Evolutionary conservation across 177 flowering plant genomes (phyloP), one percentile per base, ranked within the genome.

Genomic region (Vitis hybrid): DNA sequence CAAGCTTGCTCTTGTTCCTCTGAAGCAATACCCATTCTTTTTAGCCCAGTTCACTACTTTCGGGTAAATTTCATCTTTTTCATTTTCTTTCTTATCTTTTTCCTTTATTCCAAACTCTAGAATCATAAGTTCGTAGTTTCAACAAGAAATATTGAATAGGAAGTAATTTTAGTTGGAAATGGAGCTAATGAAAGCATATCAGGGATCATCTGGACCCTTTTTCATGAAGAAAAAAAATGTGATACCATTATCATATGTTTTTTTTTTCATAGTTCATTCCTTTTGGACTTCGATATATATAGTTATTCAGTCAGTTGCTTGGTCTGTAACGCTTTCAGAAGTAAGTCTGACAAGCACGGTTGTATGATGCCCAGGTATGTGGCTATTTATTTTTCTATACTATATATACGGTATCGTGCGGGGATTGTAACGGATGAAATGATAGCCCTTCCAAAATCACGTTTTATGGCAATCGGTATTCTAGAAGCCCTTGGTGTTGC

Each of bases 1-100:
- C 82, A 93, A 91, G 77, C 95, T 93, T 19, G 98, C 98, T 18
- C 94, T 93, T 66, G 97, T 93, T 70, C 98, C 98, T 11, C 86
- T 93, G 94, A 86, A 90, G 75, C 70, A 90, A 26, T 88, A 84
- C 69, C 98, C 98, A 10, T 91, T 93, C 78, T 93, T 93, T 69
- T 70, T 91, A 57, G 98, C 98, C 53, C 98, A 91, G 74, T 71
- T 91, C 77, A 86, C 84, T 31, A 90, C 98, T 22, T 91, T 91
- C 64, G 97, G 97, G 97, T 91, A 83, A 70, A 45, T 39, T 49
- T 26, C 62, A 10, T 2, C 11, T 3, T 48, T 10, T 58, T 53
- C 10, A 15, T 15, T 1, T 14, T 33, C 52, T 12, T 39, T 39
- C 45, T 26, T 0, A 26, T 26, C 45, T 39, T 39, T 39, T 39